Conservation (phyloP, 2,329 filamentous ascomycete species). For the Ampelomyces quisqualis region DNA sequence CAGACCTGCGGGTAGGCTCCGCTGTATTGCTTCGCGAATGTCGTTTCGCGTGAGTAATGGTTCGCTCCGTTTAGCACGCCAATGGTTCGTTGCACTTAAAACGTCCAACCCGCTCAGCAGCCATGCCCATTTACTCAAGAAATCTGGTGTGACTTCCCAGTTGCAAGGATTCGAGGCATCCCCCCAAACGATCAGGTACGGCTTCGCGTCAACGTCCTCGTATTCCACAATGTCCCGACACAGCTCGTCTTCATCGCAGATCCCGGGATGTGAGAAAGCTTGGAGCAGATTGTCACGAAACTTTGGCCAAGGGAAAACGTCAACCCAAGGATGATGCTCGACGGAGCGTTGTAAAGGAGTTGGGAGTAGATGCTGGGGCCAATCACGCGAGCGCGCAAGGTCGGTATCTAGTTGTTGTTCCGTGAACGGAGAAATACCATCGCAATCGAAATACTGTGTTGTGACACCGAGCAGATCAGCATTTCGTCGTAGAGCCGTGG, state of each 20-base stretch:
- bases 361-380: slow-evolving; percentile 25
- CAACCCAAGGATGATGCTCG: slow-evolving; percentile 47
- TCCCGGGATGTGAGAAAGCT: slow-evolving; percentile 39
- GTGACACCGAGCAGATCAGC: slow-evolving; percentile 12
- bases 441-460: slow-evolving; percentile 10
- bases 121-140: slow-evolving; percentile 51
- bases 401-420: slow-evolving; percentile 4
- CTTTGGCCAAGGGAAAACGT: slow-evolving; percentile 42
- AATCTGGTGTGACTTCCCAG: slow-evolving; percentile 53
- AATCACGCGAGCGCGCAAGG: not conserved
- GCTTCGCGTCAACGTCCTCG: slow-evolving; percentile 2
- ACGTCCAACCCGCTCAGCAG: slow-evolving; percentile 42
- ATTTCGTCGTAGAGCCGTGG: slow-evolving; percentile 12
- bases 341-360: slow-evolving; percentile 43
- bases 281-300: slow-evolving; percentile 44
- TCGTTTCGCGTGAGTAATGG: slow-evolving; percentile 7
- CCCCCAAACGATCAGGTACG: slow-evolving; percentile 52
- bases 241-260: slow-evolving; percentile 24
- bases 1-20: slow-evolving; percentile 6
- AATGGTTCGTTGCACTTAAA: slow-evolving; percentile 29
- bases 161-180: slow-evolving; percentile 48
- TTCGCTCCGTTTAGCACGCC: slow-evolving; percentile 18
- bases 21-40: slow-evolving; percentile 4
- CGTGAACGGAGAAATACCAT: slow-evolving; percentile 20
- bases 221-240: slow-evolving; percentile 19